A percentile compares a stretch with the other conserved stretches of the same genome.
Conservation (phyloP, 148 eudicot species). For the Spergularia marina region DNA sequence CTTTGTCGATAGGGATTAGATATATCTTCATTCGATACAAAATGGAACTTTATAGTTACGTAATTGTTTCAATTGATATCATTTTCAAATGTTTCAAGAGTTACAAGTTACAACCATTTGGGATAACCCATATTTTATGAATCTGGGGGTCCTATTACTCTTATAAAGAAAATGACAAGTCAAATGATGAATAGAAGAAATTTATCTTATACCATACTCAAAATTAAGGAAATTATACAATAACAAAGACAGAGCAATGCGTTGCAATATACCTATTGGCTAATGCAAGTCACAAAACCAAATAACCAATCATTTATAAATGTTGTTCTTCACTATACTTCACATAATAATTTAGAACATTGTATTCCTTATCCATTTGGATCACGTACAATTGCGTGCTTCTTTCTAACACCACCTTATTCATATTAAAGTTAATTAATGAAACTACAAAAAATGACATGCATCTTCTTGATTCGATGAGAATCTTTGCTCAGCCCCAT, state of each 20-base stretch:
- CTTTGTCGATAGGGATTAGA: too few relatives aligned
- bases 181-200: neutral
- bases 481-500: conserved; percentile 17
- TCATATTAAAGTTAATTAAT: neutral
- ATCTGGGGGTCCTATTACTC: neutral
- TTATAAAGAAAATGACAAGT: conserved; percentile 7
- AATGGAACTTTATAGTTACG: too few relatives aligned
- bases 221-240: neutral
- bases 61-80: neutral
- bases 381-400: conserved; percentile 25
- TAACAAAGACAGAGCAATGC: neutral
- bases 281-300: neutral
- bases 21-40: too few relatives aligned
- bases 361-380: conserved; percentile 23
- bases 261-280: neutral
- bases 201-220: neutral
- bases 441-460: conserved; percentile 12
- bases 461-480: conserved; percentile 6
- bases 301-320: conserved; percentile 2
- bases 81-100: neutral
- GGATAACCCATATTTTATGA: neutral
- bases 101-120: conserved; percentile 2
- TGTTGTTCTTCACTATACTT: neutral
- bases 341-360: neutral
- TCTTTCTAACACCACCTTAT: conserved; percentile 6